Base-by-base conservation (phyloP, 306 rosid genomes). In the Citrullus mucosospermus region DNA sequence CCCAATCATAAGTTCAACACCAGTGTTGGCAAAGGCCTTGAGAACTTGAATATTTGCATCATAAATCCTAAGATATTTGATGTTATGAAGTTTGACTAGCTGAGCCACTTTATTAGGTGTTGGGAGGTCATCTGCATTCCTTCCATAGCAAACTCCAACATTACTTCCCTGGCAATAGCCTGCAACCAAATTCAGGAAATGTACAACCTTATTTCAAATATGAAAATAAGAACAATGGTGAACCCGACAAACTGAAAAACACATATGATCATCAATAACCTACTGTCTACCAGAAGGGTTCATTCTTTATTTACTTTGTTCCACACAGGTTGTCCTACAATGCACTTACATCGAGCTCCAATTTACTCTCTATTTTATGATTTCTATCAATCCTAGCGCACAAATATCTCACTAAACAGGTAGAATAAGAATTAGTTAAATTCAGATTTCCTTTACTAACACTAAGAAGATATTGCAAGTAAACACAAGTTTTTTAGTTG, bases 111-210 rank as follows among this genome's bases (percentile, higher is more conserved):
- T 95, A 79, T 92, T 96, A 14, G 97, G 97, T 54, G 97, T 90
- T 46, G 99, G 99, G 78, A 95, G 93, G 85, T 95, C 99, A 80
- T 95, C 99, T 2, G 98, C 99, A 69, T 84, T 92, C 88, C 99
- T 84, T 84, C 99, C 99, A 80, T 95, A 95, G 86, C 99, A 95
- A 60, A 95, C 87, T 80, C 99, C 99, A 48, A 95, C 72, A 43
- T 79, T 85, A 80, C 99, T 95, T 84, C 92, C 99, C 20, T 84
- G 72, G 86, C 97, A 92, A 50, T 81, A 75, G 84, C 86, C 97
- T 95, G 88, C 41, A 75, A 67, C 55, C 68, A 41, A 44, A 50
- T 67, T 69, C 59, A 57, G 15, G 18, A 46, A 60, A 30, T 5
- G 20, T 46, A 48, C 34, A 77, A 77, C 57, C 17, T 28, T 6